These are phyloP conservation scores for Coprinopsis cinerea DNA, from an alignment of 768 basidiomycete species.

Conservation along the genomic window DNA sequence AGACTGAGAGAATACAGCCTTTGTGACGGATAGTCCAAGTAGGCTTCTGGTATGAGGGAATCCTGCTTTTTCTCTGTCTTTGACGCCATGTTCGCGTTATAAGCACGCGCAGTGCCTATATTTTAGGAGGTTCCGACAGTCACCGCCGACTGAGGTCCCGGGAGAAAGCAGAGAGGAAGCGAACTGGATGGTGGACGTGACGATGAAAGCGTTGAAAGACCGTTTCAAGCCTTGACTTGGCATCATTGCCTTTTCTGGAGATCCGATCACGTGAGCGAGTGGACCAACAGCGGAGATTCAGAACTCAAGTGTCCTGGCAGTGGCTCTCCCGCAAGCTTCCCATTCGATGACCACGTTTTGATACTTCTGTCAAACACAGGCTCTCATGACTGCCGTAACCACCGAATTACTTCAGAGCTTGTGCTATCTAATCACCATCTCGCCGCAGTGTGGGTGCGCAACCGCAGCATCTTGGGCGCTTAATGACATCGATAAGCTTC, in stretches of 20 bases:
- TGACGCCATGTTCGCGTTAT: slow-evolving; percentile 5
- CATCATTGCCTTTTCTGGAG: no score
- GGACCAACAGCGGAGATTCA: no score
- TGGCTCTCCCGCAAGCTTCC: no score
- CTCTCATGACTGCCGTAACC: no score
- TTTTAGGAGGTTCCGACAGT: neutral
- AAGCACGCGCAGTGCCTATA: neutral
- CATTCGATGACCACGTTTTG: no score
- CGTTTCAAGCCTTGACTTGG: no score
- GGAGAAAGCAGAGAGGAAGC: neutral
- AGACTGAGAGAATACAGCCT: slow-evolving; percentile 74
- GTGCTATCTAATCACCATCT: no score
- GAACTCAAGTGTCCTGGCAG: no score
- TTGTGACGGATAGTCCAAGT: slow-evolving; percentile 72
- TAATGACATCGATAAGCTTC: neutral
- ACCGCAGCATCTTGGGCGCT: neutral
- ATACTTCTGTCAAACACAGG: no score
- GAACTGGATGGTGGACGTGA: neutral
- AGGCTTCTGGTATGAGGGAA: slow-evolving; percentile 67
- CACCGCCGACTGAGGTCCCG: neutral
- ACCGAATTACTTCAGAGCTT: no score
- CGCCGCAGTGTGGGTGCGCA: neutral
- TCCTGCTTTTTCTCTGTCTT: slow-evolving; percentile 4
- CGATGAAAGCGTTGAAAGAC: neutral
- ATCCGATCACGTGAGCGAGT: no score